Base-by-base conservation (phyloP, 225 moss, liverwort and hornwort genomes). In the Marchantia paleacea region DNA sequence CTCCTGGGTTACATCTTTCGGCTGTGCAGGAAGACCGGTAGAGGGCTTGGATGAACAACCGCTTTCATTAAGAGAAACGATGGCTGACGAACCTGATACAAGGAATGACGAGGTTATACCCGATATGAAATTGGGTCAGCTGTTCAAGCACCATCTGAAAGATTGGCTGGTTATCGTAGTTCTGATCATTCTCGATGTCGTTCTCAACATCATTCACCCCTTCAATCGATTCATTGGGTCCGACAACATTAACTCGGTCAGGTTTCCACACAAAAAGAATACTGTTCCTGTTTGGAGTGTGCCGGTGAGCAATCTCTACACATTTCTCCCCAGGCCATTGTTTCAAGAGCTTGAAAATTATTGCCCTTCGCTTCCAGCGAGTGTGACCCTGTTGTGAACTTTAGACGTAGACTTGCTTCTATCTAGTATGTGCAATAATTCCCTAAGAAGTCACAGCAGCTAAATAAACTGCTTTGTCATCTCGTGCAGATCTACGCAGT, bases 251-350 rank as follows among this genome's bases (percentile, higher is more conserved):
- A 58, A 58, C 0, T 13, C 85, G 6, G 75, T 73, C 14, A 72
- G 25, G 52, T 90, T 52, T 49, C 96, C 96, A 0, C 53, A 12
- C 0, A 94, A 91, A 69, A 0, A 24, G 0, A 88, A 91, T 29
- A 91, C 94, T 13, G 84, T 96, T 75, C 94, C 94, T 8, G 73
- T 91, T 2, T 96, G 96, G 96, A 70, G 87, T 77, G 90, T 96
- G 2, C 89, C 90, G 89, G 96, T 96, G 83, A 15, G 89, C 82
- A 13, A 52, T 50, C 72, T 78, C 66, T 39, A 28, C 16, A 25
- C 7, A 19, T 66, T 48, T 25, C 12, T 78, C 22, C 49, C 10
- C 0, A 24, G 51, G 3, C 12, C 18, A 9, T 20, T 47, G 7
- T 29, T 53, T 55, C 16, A 12, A n/a, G 50, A 51, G 2, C 22